Conservation (phyloP, 1,139 yeast species). For the Blastobotrys proliferans region DNA sequence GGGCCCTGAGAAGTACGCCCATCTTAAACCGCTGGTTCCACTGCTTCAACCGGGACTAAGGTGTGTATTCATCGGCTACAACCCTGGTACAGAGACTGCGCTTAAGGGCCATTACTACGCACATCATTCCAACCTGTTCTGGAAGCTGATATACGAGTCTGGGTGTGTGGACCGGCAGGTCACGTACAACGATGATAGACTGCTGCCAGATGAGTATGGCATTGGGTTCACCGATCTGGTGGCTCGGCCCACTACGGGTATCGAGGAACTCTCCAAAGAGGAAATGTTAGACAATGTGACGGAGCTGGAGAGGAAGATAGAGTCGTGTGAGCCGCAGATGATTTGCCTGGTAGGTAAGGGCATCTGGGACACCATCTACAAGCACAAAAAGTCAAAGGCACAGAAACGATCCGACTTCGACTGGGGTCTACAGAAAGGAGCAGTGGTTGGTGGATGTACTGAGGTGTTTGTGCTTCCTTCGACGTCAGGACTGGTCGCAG, state of each 20-base stretch:
- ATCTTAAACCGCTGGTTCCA: constrained; percentile 37
- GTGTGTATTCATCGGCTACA: constrained; percentile 65
- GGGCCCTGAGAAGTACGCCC: constrained; percentile 27
- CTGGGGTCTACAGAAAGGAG: constrained; percentile 51
- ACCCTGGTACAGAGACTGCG: constrained; percentile 69
- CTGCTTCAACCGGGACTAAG: constrained; percentile 32
- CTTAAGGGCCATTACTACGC: constrained; percentile 68
- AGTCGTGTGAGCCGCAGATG: constrained; percentile 37
- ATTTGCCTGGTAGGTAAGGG: constrained; percentile 71
- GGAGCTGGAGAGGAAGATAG: constrained; percentile 46
- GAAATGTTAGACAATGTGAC: constrained; percentile 61
- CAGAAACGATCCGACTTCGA: constrained; percentile 29
- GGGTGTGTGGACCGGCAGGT: constrained; percentile 39
- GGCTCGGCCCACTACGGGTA: constrained; percentile 58
- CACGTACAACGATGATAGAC: constrained; percentile 42
- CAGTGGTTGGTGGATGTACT: constrained; percentile 24
- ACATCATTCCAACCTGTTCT: constrained; percentile 63
- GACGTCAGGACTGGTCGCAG: constrained; percentile 70
- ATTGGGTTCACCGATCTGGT: constrained; percentile 75
- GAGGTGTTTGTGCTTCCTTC: constrained; percentile 61
- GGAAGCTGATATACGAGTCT: constrained; percentile 61
- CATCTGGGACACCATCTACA: constrained; percentile 63
- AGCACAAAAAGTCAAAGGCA: constrained; percentile 32
- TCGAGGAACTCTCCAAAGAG: constrained; percentile 46
- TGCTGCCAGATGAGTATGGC: constrained; percentile 41